These are phyloP conservation scores for Citrus mangshanensis DNA, from an alignment of 345 rosid species.

Conservation along the genomic window DNA sequence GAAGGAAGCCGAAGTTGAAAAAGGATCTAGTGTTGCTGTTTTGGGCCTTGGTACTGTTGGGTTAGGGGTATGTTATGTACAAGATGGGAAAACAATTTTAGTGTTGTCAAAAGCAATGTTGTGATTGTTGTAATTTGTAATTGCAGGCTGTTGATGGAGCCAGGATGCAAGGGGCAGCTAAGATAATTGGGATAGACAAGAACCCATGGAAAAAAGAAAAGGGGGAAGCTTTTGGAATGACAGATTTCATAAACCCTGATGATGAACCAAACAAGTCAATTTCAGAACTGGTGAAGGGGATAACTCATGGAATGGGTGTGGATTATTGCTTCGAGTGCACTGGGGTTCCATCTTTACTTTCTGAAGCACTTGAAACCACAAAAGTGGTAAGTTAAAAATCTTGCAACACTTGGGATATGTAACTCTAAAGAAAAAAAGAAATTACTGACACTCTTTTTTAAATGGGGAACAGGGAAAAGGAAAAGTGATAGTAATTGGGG, in stretches of 20 bases:
- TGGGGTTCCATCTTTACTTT: slow-evolving; percentile 34
- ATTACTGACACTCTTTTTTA: not conserved
- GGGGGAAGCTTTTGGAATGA: slow-evolving; percentile 48
- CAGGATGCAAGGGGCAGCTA: slow-evolving; percentile 45
- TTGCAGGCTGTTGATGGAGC: slow-evolving; percentile 60
- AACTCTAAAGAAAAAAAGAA: no score
- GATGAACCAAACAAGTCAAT: slow-evolving; percentile 30
- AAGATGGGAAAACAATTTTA: no score
- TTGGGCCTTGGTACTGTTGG: slow-evolving; percentile 81
- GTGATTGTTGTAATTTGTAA: not conserved
- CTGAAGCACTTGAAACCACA: slow-evolving; percentile 50
- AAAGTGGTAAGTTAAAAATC: slow-evolving; percentile 25
- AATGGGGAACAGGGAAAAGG: slow-evolving; percentile 37
- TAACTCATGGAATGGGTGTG: slow-evolving; percentile 52
- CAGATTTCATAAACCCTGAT: slow-evolving; percentile 58
- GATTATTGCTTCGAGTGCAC: slow-evolving; percentile 68
- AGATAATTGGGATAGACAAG: slow-evolving; percentile 61
- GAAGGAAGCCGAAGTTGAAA: slow-evolving; percentile 54
- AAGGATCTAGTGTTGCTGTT: slow-evolving; percentile 57
- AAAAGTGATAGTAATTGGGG: slow-evolving; percentile 35
- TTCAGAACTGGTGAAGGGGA: slow-evolving; percentile 37
- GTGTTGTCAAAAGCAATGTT: not conserved
- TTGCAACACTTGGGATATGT: no score
- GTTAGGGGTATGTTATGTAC: slow-evolving; percentile 40
- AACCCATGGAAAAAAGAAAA: slow-evolving; percentile 37